Base-by-base conservation (phyloP, 2,329 filamentous ascomycete species). In the Blumeria hordei region DNA sequence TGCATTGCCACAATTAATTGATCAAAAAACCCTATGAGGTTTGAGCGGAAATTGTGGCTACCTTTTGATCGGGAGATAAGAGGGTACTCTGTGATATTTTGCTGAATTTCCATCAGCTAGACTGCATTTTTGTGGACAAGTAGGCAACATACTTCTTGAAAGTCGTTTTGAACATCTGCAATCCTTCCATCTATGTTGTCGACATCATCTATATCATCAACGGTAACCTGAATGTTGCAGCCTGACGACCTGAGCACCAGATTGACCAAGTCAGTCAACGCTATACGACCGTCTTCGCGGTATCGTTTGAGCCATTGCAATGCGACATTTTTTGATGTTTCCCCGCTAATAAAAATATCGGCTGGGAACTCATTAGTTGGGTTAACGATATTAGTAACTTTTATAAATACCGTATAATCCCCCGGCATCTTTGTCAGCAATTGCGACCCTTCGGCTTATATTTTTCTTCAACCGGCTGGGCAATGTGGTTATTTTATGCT, bases 31-130 rank as follows among this genome's bases (percentile, higher is more conserved):
- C 78, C 77, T 54, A 83, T 74, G 14, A 98, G 73, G 50, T 82
- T 74, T 41, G 83, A 75, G 59, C 86, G 84, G 69, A 96, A 95
- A 32, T 82, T 77, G 59, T 78, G 77, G 59, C 78, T 83, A 56
- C 79, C 80, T 66, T 84, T 90, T 41, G 81, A 76, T 68, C 81
- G 88, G 14, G 87, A 84, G 57, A 94, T 84, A 47, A 98, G 76
- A 41, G 92, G 92, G 64, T 98, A 98, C 52, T 96, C 92, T 35
- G 84, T 83, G 53, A 90, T 82, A 65, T 84, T 79, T 74, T 83
- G 76, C 72, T 81, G 58, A 6, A 53, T 10, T 6, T 11, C 11
- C 5, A 55, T 43, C 57, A 53, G 45, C 41, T 28, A 39, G n/a
- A 16, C 14, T 36, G 21, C 10, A 10, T 7, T 16, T 4, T 32